These are phyloP conservation scores for Rhynchosporium secalis DNA, from an alignment of 2,329 filamentous ascomycete genomes.

Conservation along the genomic window DNA sequence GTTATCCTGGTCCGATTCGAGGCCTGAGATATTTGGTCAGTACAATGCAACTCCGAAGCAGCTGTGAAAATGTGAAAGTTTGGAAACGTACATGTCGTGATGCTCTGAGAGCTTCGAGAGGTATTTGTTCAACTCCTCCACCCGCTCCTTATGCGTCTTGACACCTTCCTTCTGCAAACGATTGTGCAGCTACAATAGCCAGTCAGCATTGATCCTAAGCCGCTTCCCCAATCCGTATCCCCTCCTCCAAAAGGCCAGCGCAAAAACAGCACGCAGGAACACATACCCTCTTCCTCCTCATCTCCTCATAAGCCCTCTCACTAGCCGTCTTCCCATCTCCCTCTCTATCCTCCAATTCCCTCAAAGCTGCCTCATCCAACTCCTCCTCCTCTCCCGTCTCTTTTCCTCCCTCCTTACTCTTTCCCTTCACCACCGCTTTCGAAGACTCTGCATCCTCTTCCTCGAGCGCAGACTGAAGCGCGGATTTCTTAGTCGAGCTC, in stretches of 20 bases:
- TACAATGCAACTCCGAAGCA: not conserved
- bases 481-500: conserved; percentile 48
- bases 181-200: conserved; percentile 66
- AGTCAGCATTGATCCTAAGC: not conserved
- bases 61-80: not conserved
- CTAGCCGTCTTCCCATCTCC: conserved; percentile 72
- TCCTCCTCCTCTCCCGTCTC: conserved; percentile 30
- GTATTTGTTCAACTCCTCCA: conserved; percentile 94
- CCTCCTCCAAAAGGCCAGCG: not conserved
- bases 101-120: conserved; percentile 91
- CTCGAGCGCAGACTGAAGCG: conserved; percentile 42
- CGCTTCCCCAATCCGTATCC: not conserved
- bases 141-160: conserved; percentile 95
- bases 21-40: conserved; percentile 18
- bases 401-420: not conserved
- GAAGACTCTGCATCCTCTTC: conserved; percentile 33
- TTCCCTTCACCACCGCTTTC: conserved; percentile 7
- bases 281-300: conserved; percentile 74
- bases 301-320: conserved; percentile 78
- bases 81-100: conserved; percentile 73
- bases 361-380: conserved; percentile 34
- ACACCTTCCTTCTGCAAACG: conserved; percentile 75
- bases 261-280: conserved; percentile 11
- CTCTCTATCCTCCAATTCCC: conserved; percentile 39
- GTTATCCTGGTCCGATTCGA: conserved; percentile 30